phyloP scores from a whole-genome alignment of 345 rosid genomes.

The Zanthoxylum bungeanum region DNA sequence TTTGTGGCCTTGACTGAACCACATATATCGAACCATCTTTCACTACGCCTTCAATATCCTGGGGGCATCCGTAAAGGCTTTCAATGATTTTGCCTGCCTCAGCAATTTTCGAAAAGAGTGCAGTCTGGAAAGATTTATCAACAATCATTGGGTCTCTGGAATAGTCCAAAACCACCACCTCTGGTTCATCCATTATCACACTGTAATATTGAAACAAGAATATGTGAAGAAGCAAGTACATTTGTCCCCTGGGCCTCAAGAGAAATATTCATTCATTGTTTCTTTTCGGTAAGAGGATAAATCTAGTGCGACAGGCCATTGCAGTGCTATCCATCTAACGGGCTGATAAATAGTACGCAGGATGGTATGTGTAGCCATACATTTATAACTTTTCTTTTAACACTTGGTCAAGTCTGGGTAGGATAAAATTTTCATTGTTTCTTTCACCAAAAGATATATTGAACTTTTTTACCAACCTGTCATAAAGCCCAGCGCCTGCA shows the following conservation, averaged over 20 bases:
- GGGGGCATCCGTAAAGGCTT: slow-evolving; percentile 29
- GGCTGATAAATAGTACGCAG: no score
- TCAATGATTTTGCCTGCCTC: slow-evolving; percentile 37
- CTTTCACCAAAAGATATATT: background rate
- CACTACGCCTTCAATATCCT: slow-evolving; percentile 40
- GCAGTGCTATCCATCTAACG: no score
- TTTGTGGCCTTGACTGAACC: slow-evolving; percentile 41
- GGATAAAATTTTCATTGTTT: no score
- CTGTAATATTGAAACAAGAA: slow-evolving; percentile 17
- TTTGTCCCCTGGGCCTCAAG: no score
- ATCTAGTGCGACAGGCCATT: no score
- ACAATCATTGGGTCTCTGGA: slow-evolving; percentile 25
- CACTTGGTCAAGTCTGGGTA: no score
- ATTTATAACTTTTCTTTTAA: no score
- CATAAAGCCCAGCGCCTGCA: slow-evolving; percentile 50
- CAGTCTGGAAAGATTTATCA: slow-evolving; percentile 28
- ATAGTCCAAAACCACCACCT: slow-evolving; percentile 31
- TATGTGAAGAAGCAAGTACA: background rate
- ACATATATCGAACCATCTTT: slow-evolving; percentile 30
- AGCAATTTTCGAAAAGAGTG: slow-evolving; percentile 31
- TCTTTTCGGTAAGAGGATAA: no score
- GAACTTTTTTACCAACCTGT: slow-evolving; percentile 27
- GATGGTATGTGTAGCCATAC: no score
- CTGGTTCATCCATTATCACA: slow-evolving; percentile 34
- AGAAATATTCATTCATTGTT: no score